Conservation (phyloP, 495 filamentous ascomycete species). For the Penicillium malachiteum region DNA sequence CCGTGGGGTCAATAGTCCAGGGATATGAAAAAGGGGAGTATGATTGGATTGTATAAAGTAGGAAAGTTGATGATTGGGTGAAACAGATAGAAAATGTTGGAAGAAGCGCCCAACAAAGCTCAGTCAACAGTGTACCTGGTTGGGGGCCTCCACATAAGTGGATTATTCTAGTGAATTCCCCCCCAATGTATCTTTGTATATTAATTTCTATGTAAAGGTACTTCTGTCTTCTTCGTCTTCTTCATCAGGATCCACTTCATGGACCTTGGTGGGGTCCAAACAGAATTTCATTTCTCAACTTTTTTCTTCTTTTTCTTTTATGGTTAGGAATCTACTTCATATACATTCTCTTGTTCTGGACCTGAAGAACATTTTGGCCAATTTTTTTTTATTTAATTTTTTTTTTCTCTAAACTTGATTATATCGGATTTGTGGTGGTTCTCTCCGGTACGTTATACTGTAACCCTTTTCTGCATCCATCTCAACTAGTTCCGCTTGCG, state of each 20-base stretch:
- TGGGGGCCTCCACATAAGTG: slow-evolving; percentile 8
- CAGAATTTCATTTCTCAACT: slow-evolving; percentile 23
- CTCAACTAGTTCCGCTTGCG: not conserved
- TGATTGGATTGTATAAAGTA: not conserved
- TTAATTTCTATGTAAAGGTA: slow-evolving; percentile 11
- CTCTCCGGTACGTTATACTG: not conserved
- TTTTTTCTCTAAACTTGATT: not conserved
- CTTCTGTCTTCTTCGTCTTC: slow-evolving; percentile 19
- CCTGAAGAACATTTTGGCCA: not conserved
- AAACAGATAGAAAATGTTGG: slow-evolving; percentile 14
- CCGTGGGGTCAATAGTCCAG: too few species aligned
- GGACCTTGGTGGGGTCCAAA: slow-evolving; percentile 17
- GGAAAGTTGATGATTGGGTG: not conserved
- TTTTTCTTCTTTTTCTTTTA: slow-evolving; percentile 8
- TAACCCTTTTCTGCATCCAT: not conserved
- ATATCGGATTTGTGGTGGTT: not conserved
- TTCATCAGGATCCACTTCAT: not conserved
- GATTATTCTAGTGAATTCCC: not conserved
- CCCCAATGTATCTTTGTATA: slow-evolving; percentile 14
- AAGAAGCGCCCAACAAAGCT: slow-evolving; percentile 24
- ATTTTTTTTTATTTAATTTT: not conserved
- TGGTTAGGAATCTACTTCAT: not conserved
- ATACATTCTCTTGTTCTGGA: not conserved
- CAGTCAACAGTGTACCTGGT: slow-evolving; percentile 1
- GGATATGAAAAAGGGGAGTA: too few species aligned